Base-by-base conservation (phyloP, 2,329 filamentous ascomycete species). In the Cryphonectria japonica region DNA sequence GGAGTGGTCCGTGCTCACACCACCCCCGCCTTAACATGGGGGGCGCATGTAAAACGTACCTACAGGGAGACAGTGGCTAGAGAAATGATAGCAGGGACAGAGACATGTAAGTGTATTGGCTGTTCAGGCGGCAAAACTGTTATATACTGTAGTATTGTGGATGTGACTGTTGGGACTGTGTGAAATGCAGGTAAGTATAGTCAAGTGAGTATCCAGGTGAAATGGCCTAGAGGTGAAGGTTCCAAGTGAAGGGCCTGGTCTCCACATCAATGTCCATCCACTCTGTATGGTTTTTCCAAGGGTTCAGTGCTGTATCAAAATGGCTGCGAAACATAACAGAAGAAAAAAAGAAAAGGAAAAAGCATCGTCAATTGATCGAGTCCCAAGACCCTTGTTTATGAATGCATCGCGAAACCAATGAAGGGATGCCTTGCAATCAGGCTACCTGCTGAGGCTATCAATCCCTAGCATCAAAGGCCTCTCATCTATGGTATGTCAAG, bases 1-100 rank as follows among this genome's bases (percentile, higher is more conserved):
- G 57, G 41, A 32, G n/a, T 68, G 67, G 57, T 63, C 59, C 43
- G 67, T 68, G 66, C 57, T 13, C 29, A 26, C 43, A 32, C 63
- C 61, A 39, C 26, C 9, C 61, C 26, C 13, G 32, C 29, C 5
- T 26, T 39, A 43, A 41, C 37, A 41, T 19, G 37, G 34, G 13
- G 37, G 34, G 13, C 46, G 22, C 37, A 29, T n/a, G 26, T 29
- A 16, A 43, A 6, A 43, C 37, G 46, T 39, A 22, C 61, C n/a
- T 43, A 6, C 14, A 8, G 11, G n/a, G 61, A 65, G 41, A 65
- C 34, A 46, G 41, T 65, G n/a, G 29, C 41, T 29, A 13, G 7
- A 29, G 13, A 34, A 50, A 50, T 6, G 4, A 22, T 50, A 16
- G 16, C 6, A n/a, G 7, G 22, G 46, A 50, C 19, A 50, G 22